These are phyloP conservation scores for Dactylellina sp. DNA, from an alignment of 2,329 filamentous ascomycete genomes.

Conservation along the genomic window DNA sequence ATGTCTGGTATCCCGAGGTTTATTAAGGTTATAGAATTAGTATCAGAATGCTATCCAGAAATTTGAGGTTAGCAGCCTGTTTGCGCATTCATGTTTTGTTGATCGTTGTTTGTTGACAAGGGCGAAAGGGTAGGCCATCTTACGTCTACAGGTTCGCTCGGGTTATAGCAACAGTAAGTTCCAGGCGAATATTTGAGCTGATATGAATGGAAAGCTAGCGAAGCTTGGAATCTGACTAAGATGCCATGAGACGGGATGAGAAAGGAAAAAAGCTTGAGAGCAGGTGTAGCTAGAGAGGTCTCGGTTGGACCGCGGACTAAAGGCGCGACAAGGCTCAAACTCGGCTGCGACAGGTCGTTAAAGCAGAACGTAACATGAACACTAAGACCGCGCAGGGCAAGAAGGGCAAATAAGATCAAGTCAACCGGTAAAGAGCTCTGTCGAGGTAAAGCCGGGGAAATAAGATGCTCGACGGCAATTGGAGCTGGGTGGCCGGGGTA, in stretches of 20 bases:
- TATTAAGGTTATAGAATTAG: background rate
- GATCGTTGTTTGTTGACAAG: conserved; percentile 9
- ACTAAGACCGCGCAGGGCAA: conserved; percentile 9
- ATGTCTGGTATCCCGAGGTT: conserved; percentile 6
- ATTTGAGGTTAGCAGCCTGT: background rate
- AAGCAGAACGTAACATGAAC: background rate
- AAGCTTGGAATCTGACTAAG: background rate
- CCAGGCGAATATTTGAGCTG: too few relatives aligned
- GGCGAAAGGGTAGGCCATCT: conserved; percentile 7
- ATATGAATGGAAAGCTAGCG: too few relatives aligned
- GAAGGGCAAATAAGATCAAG: conserved; percentile 17
- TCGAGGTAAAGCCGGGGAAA: conserved; percentile 13
- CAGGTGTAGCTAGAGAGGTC: background rate
- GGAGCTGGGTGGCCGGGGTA: conserved; percentile 25
- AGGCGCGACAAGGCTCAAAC: conserved; percentile 52
- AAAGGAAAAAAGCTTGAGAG: background rate
- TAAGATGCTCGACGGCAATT: conserved; percentile 23
- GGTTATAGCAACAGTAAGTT: background rate
- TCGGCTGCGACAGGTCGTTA: conserved; percentile 47
- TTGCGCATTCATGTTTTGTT: conserved; percentile 5
- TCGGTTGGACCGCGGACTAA: conserved; percentile 49
- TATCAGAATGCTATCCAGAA: background rate
- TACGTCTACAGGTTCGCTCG: conserved; percentile 15
- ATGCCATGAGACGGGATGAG: background rate
- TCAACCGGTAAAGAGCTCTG: conserved; percentile 4